Base-by-base conservation (phyloP, 1,139 yeast genomes). In the Tardiomyces digboiensis region DNA sequence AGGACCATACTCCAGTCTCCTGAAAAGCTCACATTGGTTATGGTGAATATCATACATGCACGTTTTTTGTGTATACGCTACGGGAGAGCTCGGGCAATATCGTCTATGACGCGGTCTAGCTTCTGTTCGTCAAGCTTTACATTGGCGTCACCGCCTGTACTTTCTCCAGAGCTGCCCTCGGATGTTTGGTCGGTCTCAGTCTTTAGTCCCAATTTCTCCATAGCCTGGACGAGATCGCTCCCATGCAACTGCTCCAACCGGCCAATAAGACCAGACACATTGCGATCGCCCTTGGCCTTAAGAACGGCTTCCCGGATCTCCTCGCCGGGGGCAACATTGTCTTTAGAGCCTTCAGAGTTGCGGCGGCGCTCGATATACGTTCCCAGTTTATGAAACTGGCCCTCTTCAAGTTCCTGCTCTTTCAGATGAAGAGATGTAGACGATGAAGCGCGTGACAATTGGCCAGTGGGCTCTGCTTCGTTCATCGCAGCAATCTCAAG, bases 351-450 rank as follows among this genome's bases (percentile, higher is more conserved):
- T 16, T 26, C 16, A 16, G 33, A 26, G 16, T n/a, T 13, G 33
- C 33, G 33, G 5, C 33, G 33, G 10, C 33, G 33, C 8, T 26
- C 33, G 21, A 57, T 48, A 42, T 51, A 52, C 10, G 60, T 51
- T 7, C 93, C 93, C 77, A 87, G 79, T 62, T 82, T 78, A 62
- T 84, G 94, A 50, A 86, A 73, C 56, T 85, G 94, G 52, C 95
- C 96, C 68, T 87, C 96, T 62, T 87, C 96, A 51, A 80, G 76
- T 54, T 85, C 95, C 60, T 82, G 87, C 52, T 75, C 78, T 59
- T 78, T 82, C 19, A 88, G 33, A 8, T 26, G 33, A 16, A 26
- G 36, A 7, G 61, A 56, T 6, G 61, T 51, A 16, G 45, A 38
- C 2, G 63, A 57, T 3, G 54, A 46, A 36, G 49, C 44, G n/a